Evolutionary conservation across 2,329 filamentous ascomycete genomes (phyloP).

Genomic region (Ophiocordyceps polyrhachis-furcata): DNA sequence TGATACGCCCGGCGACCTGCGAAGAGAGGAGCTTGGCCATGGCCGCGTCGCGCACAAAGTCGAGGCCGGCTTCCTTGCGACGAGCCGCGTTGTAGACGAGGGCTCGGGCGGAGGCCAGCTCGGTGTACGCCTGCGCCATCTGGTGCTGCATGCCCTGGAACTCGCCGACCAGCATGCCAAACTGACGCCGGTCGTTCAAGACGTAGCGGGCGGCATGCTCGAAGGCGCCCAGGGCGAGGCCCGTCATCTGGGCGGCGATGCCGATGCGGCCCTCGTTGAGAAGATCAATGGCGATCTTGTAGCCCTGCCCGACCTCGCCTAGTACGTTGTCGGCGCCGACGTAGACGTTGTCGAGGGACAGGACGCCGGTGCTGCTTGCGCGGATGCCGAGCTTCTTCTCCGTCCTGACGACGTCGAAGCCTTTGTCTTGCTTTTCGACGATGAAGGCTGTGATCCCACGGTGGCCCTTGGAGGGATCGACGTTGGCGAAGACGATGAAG

Average conservation of each 20-base stretch:
- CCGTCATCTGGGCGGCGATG: slow-evolving; percentile 97
- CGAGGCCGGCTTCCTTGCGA: slow-evolving; percentile 93
- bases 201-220: slow-evolving; percentile 87
- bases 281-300: slow-evolving; percentile 91
- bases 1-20: slow-evolving; percentile 78
- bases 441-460: slow-evolving; percentile 94
- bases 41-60: slow-evolving; percentile 88
- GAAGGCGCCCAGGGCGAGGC: slow-evolving; percentile 81
- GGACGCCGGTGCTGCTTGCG: slow-evolving; percentile 87
- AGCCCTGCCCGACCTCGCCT: slow-evolving; percentile 76
- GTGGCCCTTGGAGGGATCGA: slow-evolving; percentile 83
- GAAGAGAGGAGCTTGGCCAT: slow-evolving; percentile 96
- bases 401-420: slow-evolving; percentile 95
- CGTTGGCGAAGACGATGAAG: slow-evolving; percentile 96
- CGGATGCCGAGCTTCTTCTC: slow-evolving; percentile 98
- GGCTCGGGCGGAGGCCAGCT: slow-evolving; percentile 79
- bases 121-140: slow-evolving; percentile 85
- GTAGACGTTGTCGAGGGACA: slow-evolving; percentile 94
- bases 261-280: slow-evolving; percentile 95
- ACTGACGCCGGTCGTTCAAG: slow-evolving; percentile 97
- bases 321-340: slow-evolving; percentile 77
- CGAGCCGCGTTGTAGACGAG: slow-evolving; percentile 90
- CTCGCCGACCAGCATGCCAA: slow-evolving; percentile 79
- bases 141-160: slow-evolving; percentile 99
- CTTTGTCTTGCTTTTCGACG: slow-evolving; percentile 73